These are phyloP conservation scores for Shiraia bambusicola DNA, from an alignment of 2,329 filamentous ascomycete species.

Conservation along the genomic window DNA sequence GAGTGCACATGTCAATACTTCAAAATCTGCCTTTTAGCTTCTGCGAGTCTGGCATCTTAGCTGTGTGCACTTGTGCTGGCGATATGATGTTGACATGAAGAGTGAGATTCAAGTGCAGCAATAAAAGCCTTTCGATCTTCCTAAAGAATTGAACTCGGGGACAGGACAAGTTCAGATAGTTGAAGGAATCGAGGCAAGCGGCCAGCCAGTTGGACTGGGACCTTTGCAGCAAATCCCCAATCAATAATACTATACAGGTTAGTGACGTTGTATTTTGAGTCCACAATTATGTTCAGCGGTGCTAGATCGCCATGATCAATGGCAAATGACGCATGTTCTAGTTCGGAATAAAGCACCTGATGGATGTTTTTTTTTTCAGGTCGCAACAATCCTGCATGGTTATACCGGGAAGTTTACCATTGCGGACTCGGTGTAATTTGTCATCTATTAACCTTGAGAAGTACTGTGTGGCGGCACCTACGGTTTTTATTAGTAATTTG, in stretches of 20 bases:
- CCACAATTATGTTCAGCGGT: slow-evolving; percentile 6
- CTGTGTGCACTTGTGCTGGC: too few relatives aligned
- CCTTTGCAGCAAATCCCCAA: slow-evolving; percentile 11
- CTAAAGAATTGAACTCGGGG: slow-evolving; percentile 6
- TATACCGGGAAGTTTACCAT: slow-evolving; percentile 7
- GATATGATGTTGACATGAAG: too few relatives aligned
- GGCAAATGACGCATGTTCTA: slow-evolving; percentile 9
- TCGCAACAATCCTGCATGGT: slow-evolving; percentile 8
- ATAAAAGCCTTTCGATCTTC: slow-evolving; percentile 12
- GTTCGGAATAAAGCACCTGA: slow-evolving; percentile 6
- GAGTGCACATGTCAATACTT: slow-evolving; percentile 20
- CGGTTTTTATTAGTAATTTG: slow-evolving; percentile 4
- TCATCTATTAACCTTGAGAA: slow-evolving; percentile 8
- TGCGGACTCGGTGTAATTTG: slow-evolving; percentile 5
- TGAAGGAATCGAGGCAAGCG: slow-evolving; percentile 10
- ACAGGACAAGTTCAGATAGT: slow-evolving; percentile 7
- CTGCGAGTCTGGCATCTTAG: slow-evolving; percentile 73
- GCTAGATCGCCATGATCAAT: slow-evolving; percentile 10
- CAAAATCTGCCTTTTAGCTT: slow-evolving; percentile 73
- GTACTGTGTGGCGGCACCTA: slow-evolving; percentile 6
- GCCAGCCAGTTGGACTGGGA: slow-evolving; percentile 9
- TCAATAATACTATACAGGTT: slow-evolving; percentile 5
- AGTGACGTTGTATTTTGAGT: slow-evolving; percentile 11
- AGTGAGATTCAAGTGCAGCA: slow-evolving; percentile 4
- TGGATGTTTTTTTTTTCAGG: slow-evolving; percentile 3